Evolutionary conservation across 2,329 filamentous ascomycete species (phyloP).

Genomic region (Aspergillus eucalypticola): DNA sequence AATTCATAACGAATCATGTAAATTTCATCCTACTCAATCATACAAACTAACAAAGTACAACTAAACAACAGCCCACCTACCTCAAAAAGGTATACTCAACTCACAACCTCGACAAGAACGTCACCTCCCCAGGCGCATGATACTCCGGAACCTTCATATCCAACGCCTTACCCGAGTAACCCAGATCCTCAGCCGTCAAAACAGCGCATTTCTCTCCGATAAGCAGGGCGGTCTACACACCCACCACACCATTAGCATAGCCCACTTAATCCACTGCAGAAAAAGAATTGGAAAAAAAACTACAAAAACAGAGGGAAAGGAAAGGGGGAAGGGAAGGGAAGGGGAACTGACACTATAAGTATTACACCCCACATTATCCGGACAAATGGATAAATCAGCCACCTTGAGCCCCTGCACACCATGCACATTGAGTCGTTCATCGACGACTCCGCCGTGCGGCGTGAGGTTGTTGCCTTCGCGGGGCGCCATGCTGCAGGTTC

Average conservation of each 20-base stretch:
- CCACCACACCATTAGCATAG: background rate
- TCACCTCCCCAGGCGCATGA: constrained; percentile 51
- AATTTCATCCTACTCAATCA: too few species aligned
- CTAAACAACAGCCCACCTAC: background rate
- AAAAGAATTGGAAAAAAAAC: background rate
- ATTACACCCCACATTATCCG: constrained; percentile 4
- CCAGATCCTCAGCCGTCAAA: constrained; percentile 70
- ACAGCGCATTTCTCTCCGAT: constrained; percentile 75
- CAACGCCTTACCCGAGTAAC: constrained; percentile 69
- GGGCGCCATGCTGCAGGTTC: constrained; percentile 76
- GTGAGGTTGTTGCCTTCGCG: constrained; percentile 75
- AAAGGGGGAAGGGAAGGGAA: too few species aligned
- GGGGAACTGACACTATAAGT: background rate
- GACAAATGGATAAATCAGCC: background rate
- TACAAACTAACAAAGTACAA: background rate
- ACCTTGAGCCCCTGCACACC: constrained; percentile 77
- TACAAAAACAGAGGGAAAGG: background rate
- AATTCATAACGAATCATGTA: too few species aligned
- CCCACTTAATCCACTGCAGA: too few species aligned
- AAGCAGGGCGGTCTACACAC: constrained; percentile 64
- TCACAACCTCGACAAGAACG: constrained; percentile 25
- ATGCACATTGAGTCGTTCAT: constrained; percentile 75
- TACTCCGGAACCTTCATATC: constrained; percentile 75
- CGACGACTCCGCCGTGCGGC: constrained; percentile 71
- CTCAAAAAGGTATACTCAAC: background rate